Evolutionary conservation across 2,329 filamentous ascomycete genomes (phyloP), one percentile per base, ranked within the genome.

Genomic region (Arthrobotrys sphaeroides): DNA sequence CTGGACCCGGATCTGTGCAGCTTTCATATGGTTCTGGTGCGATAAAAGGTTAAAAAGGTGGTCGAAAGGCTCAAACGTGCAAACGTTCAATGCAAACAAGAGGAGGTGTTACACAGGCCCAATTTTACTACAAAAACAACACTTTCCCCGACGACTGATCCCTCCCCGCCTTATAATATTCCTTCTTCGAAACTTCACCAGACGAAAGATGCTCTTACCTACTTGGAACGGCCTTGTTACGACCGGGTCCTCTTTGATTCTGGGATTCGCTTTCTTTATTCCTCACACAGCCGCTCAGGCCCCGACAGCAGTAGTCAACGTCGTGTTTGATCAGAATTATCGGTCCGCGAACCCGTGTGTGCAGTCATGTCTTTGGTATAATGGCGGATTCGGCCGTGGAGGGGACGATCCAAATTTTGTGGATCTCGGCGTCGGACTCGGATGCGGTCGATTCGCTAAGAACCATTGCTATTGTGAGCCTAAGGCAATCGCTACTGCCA

Each of bases 391-490:
- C 7, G 78, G 77, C n/a, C 55, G 75, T 31, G 74, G 68, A 20
- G 55, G 55, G 9, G 51, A 49, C 16, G 13, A 57, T n/a, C 60
- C 60, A 28, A 26, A 51, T 6, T 31, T 55, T 12, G 16, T 57
- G 33, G 70, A 68, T 55, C 36, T 74, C 9, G 70, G 55, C 7
- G 20, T 28, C 13, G 57, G 3, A 4, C 77, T 80, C 7, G 78
- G 78, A 18, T 80, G 79, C 62, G 78, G 78, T 18, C 79, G 78
- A 64, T 60, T 57, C n/a, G 77, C 79, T 2, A 70, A 73, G 55
- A 80, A 80, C 62, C 75, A 53, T 26, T 81, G 80, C 66, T 78
- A 77, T 61, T 81, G 80, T 72, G 77, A 77, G 42, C 68, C 77
- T 7, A 73, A 38, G 10, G 57, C 78, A 13, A 75, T 55, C 6